Evolutionary conservation across 169 alveolate genomes (phyloP).

Genomic region (Plasmodium billcollinsi): DNA sequence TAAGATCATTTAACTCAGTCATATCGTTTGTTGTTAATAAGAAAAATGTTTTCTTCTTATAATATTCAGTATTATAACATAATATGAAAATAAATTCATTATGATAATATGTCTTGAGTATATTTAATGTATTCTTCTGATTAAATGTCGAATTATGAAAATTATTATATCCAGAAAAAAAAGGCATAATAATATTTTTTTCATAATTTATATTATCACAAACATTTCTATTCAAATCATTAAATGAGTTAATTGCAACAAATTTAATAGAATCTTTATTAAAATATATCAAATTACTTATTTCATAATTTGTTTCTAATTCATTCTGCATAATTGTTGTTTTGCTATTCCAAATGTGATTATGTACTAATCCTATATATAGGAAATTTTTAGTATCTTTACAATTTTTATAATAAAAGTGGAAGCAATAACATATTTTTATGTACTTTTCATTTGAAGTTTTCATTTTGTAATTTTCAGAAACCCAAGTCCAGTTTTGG

Average conservation of each 20-base stretch:
- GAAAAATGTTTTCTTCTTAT: conserved; percentile 17
- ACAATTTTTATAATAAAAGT: conserved; percentile 34
- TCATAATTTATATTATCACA: conserved; percentile 23
- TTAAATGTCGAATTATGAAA: conserved; percentile 9
- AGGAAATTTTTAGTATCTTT: conserved; percentile 19
- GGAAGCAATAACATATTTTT: conserved; percentile 71
- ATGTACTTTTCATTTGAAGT: conserved; percentile 20
- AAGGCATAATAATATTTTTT: conserved; percentile 19
- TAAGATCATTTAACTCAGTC: conserved; percentile 2
- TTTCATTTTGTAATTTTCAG: conserved; percentile 49
- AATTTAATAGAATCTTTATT: conserved; percentile 50
- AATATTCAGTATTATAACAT: conserved; percentile 32
- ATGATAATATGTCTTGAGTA: conserved; percentile 22
- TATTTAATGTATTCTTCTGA: conserved; percentile 8
- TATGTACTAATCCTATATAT: conserved; percentile 47
- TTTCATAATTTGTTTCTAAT: conserved; percentile 8
- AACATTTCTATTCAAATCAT: conserved; percentile 25
- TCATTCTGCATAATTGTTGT: neutral
- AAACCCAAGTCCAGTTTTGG: conserved; percentile 48
- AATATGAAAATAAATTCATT: conserved; percentile 50
- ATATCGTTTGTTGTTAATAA: conserved; percentile 26
- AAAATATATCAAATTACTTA: conserved; percentile 16
- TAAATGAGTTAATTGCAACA: conserved; percentile 42
- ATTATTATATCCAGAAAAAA: neutral
- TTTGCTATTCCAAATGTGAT: conserved; percentile 10